phyloP scores from a whole-genome alignment of 2,329 filamentous ascomycete species.

The Aaosphaeria pasadenensis region DNA sequence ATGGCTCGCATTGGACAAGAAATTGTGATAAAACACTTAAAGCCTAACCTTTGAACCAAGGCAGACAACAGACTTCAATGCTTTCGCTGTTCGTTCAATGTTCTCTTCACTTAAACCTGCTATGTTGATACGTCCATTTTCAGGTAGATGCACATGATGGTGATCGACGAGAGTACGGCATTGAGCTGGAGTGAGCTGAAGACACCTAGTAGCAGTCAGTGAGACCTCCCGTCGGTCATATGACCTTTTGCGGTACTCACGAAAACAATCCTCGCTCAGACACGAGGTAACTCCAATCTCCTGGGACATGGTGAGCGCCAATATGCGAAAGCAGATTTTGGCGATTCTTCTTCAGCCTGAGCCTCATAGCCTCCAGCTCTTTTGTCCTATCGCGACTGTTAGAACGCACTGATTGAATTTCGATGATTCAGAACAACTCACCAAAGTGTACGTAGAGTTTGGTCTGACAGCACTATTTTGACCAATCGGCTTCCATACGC shows the following conservation, averaged over 20 bases:
- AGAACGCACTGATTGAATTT: background rate
- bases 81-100: background rate
- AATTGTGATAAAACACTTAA: too few relatives aligned
- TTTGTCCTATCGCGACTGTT: background rate
- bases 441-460: background rate
- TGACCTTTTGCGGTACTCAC: background rate
- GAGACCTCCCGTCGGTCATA: background rate
- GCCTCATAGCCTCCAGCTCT: background rate
- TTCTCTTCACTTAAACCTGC: background rate
- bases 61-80: background rate
- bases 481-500: background rate
- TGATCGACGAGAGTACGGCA: background rate
- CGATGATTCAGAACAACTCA: background rate
- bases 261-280: background rate
- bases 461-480: background rate
- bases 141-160: background rate
- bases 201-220: background rate
- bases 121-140: background rate
- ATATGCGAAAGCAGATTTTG: background rate
- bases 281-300: background rate
- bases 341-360: background rate
- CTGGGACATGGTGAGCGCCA: background rate
- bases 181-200: background rate
- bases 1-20: too few relatives aligned
- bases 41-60: too few relatives aligned